These are phyloP conservation scores for Tubosaeta sp. DNA, from an alignment of 768 basidiomycete genomes.

Conservation along the genomic window DNA sequence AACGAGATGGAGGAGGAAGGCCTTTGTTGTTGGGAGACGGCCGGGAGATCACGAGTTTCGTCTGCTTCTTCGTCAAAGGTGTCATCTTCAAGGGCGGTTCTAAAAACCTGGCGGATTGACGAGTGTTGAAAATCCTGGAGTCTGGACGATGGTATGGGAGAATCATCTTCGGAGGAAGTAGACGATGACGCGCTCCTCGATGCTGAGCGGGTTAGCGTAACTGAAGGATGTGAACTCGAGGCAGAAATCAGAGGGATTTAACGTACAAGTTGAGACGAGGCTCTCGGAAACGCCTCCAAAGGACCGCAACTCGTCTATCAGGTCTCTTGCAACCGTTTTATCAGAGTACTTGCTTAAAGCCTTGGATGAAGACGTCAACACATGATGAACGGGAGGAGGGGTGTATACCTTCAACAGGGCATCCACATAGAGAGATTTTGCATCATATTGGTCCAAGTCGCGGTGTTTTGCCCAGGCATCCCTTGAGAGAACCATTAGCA, in stretches of 20 bases:
- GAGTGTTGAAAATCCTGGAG: slow-evolving; percentile 12
- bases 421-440: slow-evolving; percentile 88
- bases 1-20: slow-evolving; percentile 63
- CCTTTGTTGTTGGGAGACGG: slow-evolving; percentile 38
- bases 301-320: slow-evolving; percentile 74
- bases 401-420: slow-evolving; percentile 69
- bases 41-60: slow-evolving; percentile 43
- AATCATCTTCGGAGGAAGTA: slow-evolving; percentile 49
- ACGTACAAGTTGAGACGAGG: slow-evolving; percentile 61
- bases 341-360: slow-evolving; percentile 80
- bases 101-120: slow-evolving; percentile 11
- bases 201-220: slow-evolving; percentile 36
- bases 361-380: slow-evolving; percentile 34
- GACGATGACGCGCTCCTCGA: slow-evolving; percentile 63
- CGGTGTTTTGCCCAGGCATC: slow-evolving; percentile 95
- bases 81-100: slow-evolving; percentile 28
- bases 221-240: slow-evolving; percentile 14
- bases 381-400: background rate
- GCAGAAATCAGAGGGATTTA: background rate
- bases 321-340: slow-evolving; percentile 68
- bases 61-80: slow-evolving; percentile 48
- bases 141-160: slow-evolving; percentile 16
- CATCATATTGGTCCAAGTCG: slow-evolving; percentile 71
- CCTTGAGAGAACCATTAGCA: slow-evolving; percentile 42
- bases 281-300: slow-evolving; percentile 66